A percentile compares a stretch with the other conserved stretches of the same genome.
phyloP scores from a whole-genome alignment of 257 asterid genomes.

The Jacaranda mimosifolia region DNA sequence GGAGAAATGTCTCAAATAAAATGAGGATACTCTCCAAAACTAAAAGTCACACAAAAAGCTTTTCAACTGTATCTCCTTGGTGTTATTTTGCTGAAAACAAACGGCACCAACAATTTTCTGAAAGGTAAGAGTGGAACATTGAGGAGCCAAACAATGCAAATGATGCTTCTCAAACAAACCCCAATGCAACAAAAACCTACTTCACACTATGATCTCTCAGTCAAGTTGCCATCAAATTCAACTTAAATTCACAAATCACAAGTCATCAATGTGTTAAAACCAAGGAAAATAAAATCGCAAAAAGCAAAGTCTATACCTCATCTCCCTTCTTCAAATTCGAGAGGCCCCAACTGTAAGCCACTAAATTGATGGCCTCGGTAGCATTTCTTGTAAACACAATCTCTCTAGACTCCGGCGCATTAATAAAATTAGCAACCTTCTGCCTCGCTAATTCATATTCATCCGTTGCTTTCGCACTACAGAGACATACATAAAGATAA shows the following conservation, averaged over 20 bases:
- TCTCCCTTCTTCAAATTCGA: constrained; percentile 80
- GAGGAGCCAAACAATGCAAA: background rate
- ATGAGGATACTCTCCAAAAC: background rate
- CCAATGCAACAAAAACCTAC: constrained; percentile 17
- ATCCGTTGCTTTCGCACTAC: constrained; percentile 89
- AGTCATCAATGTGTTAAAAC: constrained; percentile 25
- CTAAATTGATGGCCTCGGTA: constrained; percentile 94
- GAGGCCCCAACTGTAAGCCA: constrained; percentile 95
- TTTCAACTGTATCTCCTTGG: background rate
- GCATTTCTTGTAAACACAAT: constrained; percentile 96
- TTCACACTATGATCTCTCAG: constrained; percentile 8
- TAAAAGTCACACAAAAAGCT: background rate
- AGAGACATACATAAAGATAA: constrained; percentile 10
- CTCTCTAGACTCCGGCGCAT: constrained; percentile 72
- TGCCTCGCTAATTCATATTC: constrained; percentile 88
- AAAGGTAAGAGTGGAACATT: background rate
- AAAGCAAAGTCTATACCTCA: constrained; percentile 61
- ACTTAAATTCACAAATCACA: constrained; percentile 34
- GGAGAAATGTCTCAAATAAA: background rate
- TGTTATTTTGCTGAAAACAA: background rate
- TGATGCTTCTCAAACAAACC: background rate
- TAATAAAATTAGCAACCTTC: constrained; percentile 86
- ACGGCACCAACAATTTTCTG: background rate
- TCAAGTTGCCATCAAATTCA: constrained; percentile 16
- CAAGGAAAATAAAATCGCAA: background rate